Evolutionary conservation across 2,329 filamentous ascomycete genomes (phyloP).

Genomic region (Phaeosphaeriaceae sp.): DNA sequence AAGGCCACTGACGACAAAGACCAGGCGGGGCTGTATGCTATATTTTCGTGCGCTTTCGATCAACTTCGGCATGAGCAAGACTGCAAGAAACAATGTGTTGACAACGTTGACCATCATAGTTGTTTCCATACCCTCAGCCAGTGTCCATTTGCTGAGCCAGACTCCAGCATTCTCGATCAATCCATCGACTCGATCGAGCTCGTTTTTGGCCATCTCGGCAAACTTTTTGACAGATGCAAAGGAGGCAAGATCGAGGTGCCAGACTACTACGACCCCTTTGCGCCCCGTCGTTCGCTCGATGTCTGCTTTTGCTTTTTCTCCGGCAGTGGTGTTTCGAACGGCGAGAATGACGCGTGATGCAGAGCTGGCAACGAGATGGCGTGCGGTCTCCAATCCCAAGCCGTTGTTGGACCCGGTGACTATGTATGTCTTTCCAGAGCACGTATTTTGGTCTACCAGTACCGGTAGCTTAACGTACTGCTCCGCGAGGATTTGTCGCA

Average conservation of each 20-base stretch:
- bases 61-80: constrained; percentile 27
- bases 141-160: constrained; percentile 22
- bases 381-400: constrained; percentile 32
- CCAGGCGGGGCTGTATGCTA: constrained; percentile 4
- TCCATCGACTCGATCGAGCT: constrained; percentile 39
- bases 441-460: constrained; percentile 1
- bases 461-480: constrained; percentile 14
- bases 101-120: constrained; percentile 46
- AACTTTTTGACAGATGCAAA: constrained; percentile 48
- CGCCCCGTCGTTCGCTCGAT: constrained; percentile 45
- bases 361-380: constrained; percentile 48
- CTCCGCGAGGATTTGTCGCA: constrained; percentile 10
- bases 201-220: constrained; percentile 20
- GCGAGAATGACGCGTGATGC: constrained; percentile 51
- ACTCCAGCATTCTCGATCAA: constrained; percentile 47
- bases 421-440: constrained; percentile 46
- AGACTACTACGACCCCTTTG: constrained; percentile 49
- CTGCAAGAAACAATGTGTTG: constrained; percentile 40
- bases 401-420: constrained; percentile 57
- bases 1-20: constrained; percentile 10
- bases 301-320: constrained; percentile 46
- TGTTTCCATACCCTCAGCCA: constrained; percentile 28
- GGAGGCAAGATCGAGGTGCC: constrained; percentile 51
- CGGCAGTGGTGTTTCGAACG: constrained; percentile 49
- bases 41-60: constrained; percentile 10